Base-by-base conservation (phyloP, 2,329 filamentous ascomycete species). In the Phoma sp. region DNA sequence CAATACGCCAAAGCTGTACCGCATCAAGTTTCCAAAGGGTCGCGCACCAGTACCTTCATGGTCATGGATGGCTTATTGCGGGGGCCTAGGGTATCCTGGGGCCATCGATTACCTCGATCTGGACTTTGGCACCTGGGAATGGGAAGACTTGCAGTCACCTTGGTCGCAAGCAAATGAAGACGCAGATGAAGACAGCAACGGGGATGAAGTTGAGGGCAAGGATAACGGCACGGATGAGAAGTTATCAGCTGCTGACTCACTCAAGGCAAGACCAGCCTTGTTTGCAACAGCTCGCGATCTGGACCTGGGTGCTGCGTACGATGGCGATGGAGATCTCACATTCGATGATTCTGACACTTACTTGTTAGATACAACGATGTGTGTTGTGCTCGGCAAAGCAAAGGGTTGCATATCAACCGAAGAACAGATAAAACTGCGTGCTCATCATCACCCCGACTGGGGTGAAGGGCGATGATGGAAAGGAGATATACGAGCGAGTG, bases 31-130 rank as follows among this genome's bases (percentile, higher is more conserved):
- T 18, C 21, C 33, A 18, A 12, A 20, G 5, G 21, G 33, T 11
- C 18, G 21, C 20, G 33, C 33, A 21, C 12, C 18, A 36, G 40
- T 45, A 15, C 52, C 46, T 3, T 59, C 51, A 2, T 61, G 61
- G 62, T 64, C 60, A 7, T 64, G 61, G 60, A 65, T 62, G 61
- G 62, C 59, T 7, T 61, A 64, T 30, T 39, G 11, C n/a, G 62
- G 62, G 10, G 55, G 46, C n/a, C n/a, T n/a, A n/a, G n/a, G n/a
- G n/a, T n/a, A n/a, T n/a, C n/a, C n/a, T n/a, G n/a, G n/a, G n/a
- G n/a, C n/a, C 6, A 64, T 65, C 11, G 50, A 57, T n/a, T 65
- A 64, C 30, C 25, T 59, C 28, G 29, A 50, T 7, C 37, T 33
- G 6, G 21, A 45, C 6, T 57, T 42, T 15, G 45, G 36, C 10